Conservation (phyloP, 495 filamentous ascomycete genomes). For the Darksidea phi region DNA sequence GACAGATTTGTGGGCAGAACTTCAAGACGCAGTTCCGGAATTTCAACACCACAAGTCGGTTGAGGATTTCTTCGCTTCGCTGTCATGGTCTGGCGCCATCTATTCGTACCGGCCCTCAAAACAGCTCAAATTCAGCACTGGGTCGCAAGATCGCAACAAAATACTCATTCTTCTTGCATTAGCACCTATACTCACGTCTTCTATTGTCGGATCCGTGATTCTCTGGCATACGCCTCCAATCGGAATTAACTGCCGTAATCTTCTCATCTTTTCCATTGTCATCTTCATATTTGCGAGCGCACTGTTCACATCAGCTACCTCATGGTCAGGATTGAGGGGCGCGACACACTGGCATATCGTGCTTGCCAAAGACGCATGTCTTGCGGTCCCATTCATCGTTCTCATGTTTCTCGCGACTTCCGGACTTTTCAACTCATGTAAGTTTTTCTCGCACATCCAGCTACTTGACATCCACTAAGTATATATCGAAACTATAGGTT, state of each 20-base stretch:
- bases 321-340: background rate
- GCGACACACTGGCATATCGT: conserved; percentile 30
- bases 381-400: conserved; percentile 30
- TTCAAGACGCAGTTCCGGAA: conserved; percentile 3
- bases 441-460: background rate
- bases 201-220: conserved; percentile 27
- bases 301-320: conserved; percentile 17
- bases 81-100: conserved; percentile 38
- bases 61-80: conserved; percentile 25
- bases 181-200: conserved; percentile 26
- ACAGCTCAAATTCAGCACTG: background rate
- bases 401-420: conserved; percentile 33
- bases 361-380: conserved; percentile 31
- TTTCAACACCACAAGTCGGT: conserved; percentile 1
- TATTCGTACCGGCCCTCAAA: conserved; percentile 38
- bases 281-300: conserved; percentile 21
- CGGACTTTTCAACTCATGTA: conserved; percentile 38
- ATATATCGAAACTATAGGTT: background rate
- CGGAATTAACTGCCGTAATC: conserved; percentile 37
- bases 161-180: conserved; percentile 23
- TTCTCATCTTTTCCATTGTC: conserved; percentile 24
- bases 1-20: conserved; percentile 1
- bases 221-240: conserved; percentile 35
- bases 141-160: background rate
- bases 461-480: too few species aligned